Evolutionary conservation across 1,139 yeast species (phyloP), one percentile per base, ranked within the genome.

Genomic region (Sugiyamaella paludigena): DNA sequence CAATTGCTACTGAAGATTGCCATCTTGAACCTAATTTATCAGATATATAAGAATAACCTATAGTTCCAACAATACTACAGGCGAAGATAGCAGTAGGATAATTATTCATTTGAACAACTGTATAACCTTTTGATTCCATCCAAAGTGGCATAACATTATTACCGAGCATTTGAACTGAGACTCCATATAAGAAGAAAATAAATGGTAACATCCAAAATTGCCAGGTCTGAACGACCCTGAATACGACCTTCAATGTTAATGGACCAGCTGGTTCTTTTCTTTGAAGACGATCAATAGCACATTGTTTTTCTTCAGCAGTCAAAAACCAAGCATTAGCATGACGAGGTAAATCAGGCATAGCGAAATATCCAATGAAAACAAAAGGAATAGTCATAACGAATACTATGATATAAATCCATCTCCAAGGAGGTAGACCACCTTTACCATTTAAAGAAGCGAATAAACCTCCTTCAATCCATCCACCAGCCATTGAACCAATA

Each of bases 371-470:
- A 10, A 50, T 16, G 15, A 48, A 44, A 10, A 50, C 44, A 16
- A 50, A 50, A 4, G 53, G 53, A 26, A 50, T 36, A 7, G 53
- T 43, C 42, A 50, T 29, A 10, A 45, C 44, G 26, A 50, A 50
- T 9, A 50, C 87, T 52, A 82, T 74, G 47, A 82, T 78, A 58
- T 81, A 83, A 49, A 82, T 70, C 87, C 87, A 81, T 65, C 82
- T 76, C 87, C 87, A 83, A 2, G 84, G 79, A 13, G 69, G 76
- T 37, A 79, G 66, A 0, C 85, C 84, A 26, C 62, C 64, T 4
- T 57, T 59, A 10, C 79, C 80, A 51, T 75, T 71, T 64, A 81
- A 63, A 36, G 69, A 62, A 47, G 75, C 69, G 57, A 73, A 75
- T 41, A 81, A 79, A n/a, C 83, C 79, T 15, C 83, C 51, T 54